These are phyloP conservation scores for Trichomonascaceae sp. DNA, from an alignment of 1,139 yeast genomes.

Conservation along the genomic window DNA sequence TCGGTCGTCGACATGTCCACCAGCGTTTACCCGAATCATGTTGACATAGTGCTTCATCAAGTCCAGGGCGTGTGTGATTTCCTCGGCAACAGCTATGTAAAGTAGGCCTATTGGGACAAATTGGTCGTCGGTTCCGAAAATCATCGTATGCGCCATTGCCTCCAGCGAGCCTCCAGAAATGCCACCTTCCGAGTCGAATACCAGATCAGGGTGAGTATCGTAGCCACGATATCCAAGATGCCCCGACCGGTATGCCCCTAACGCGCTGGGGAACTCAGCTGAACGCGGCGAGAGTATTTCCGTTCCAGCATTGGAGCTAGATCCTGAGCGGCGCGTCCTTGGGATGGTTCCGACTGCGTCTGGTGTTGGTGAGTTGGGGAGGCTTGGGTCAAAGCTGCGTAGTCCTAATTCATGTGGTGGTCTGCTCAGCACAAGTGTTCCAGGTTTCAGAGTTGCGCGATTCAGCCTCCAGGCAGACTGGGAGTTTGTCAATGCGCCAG, in stretches of 20 bases:
- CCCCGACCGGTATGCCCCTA: neutral
- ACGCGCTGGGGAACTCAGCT: too few species aligned
- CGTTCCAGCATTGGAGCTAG: constrained; percentile 1
- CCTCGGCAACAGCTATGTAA: constrained; percentile 54
- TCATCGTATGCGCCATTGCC: constrained; percentile 57
- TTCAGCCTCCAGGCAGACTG: too few species aligned
- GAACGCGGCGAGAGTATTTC: neutral
- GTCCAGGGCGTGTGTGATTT: constrained; percentile 39
- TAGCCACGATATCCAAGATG: constrained; percentile 10
- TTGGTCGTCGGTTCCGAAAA: constrained; percentile 36
- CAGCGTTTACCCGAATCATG: constrained; percentile 7
- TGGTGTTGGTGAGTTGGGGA: too few species aligned
- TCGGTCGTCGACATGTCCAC: constrained; percentile 2
- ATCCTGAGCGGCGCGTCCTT: constrained; percentile 13
- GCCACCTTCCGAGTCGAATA: constrained; percentile 36
- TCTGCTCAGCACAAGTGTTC: too few species aligned
- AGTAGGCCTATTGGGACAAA: constrained; percentile 37
- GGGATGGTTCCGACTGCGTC: too few species aligned
- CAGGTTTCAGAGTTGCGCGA: too few species aligned
- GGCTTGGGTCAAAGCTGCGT: too few species aligned
- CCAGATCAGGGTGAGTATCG: constrained; percentile 58
- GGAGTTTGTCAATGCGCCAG: too few species aligned
- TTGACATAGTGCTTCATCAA: constrained; percentile 34
- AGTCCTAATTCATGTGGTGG: too few species aligned
- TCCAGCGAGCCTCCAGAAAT: constrained; percentile 47